phyloP scores from a whole-genome alignment of 1,139 yeast species.

The Blastobotrys proliferans region DNA sequence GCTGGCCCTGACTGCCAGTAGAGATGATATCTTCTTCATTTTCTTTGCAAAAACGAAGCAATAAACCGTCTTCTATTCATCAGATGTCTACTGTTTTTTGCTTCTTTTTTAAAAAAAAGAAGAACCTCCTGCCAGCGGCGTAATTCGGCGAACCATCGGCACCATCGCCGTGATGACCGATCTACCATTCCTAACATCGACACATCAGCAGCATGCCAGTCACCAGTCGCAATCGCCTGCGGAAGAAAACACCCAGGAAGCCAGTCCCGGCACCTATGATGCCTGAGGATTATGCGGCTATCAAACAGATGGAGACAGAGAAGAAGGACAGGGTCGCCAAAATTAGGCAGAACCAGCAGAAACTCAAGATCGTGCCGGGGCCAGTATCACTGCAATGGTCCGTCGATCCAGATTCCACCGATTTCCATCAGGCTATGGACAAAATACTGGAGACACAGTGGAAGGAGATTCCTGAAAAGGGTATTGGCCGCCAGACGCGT shows the following conservation, averaged over 20 bases:
- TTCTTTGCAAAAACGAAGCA: no score
- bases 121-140: no score
- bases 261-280: constrained; percentile 5
- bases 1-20: no score
- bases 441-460: constrained; percentile 28
- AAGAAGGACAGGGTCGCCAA: constrained; percentile 21
- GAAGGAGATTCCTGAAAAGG: constrained; percentile 31
- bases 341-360: constrained; percentile 21
- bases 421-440: constrained; percentile 23
- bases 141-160: no score
- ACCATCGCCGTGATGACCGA: no score
- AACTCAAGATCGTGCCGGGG: constrained; percentile 27
- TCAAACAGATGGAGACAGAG: constrained; percentile 23
- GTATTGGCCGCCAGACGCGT: constrained; percentile 22
- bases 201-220: no score
- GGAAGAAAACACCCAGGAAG: constrained; percentile 4
- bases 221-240: no score
- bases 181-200: no score
- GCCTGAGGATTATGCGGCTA: constrained; percentile 9
- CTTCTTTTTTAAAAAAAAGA: no score
- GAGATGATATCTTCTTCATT: no score
- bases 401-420: constrained; percentile 6
- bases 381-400: constrained; percentile 25
- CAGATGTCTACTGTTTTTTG: no score
- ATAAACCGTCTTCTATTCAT: no score